Evolutionary conservation across 164 flowering plant species (phyloP).

Genomic region (Cinnamomum chago): DNA sequence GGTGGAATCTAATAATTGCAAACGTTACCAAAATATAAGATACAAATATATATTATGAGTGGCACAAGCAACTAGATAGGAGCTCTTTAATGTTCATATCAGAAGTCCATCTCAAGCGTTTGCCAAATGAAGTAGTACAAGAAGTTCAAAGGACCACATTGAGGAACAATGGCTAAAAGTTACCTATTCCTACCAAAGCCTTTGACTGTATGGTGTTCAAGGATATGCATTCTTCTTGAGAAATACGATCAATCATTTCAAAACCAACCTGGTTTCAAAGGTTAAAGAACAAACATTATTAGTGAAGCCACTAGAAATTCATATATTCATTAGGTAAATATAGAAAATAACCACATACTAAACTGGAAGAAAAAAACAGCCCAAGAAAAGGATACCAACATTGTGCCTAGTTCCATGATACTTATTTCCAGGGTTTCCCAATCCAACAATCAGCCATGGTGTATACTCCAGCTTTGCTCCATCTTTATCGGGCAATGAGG

Average conservation of each 20-base stretch:
- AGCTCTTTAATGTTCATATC: neutral
- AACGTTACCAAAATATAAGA: neutral
- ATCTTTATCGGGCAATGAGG: constrained; percentile 41
- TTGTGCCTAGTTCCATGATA: constrained; percentile 95
- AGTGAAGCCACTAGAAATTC: neutral
- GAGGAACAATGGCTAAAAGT: constrained; percentile 4
- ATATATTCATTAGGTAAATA: neutral
- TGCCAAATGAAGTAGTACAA: neutral
- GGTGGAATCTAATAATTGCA: constrained; percentile 14
- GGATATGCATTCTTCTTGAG: constrained; percentile 61
- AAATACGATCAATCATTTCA: constrained; percentile 90
- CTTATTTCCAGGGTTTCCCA: constrained; percentile 94
- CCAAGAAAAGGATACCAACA: constrained; percentile 31
- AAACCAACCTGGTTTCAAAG: constrained; percentile 67
- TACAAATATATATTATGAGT: too few species aligned
- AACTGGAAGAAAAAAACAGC: neutral
- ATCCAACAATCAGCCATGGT: constrained; percentile 92
- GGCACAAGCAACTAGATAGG: neutral
- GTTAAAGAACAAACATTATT: neutral
- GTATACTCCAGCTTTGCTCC: constrained; percentile 71
- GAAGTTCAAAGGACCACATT: neutral
- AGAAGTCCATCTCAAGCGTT: neutral
- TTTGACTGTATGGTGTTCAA: constrained; percentile 94
- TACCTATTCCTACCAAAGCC: constrained; percentile 91
- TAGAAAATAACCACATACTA: constrained; percentile 2